A percentile compares a stretch with the other conserved stretches of the same genome.
Conservation (phyloP, 768 basidiomycete genomes). For the Porphyrellus cyaneotinctus region DNA sequence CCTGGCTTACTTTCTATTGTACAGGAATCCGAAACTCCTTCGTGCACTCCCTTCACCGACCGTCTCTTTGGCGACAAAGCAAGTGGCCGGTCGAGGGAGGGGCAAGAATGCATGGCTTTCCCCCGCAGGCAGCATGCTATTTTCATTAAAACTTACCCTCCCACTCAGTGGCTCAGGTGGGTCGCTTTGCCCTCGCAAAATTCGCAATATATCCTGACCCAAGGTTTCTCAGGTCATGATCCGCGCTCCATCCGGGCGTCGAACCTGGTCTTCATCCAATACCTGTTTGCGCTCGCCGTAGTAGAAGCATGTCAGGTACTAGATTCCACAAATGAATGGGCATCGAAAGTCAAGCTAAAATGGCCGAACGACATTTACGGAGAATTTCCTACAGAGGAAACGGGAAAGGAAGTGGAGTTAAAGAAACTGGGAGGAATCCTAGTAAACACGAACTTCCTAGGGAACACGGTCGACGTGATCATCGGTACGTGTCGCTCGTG, state of each 20-base stretch:
- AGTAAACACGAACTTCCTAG: slow-evolving; percentile 82
- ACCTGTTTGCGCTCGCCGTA: slow-evolving; percentile 87
- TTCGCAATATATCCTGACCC: background rate
- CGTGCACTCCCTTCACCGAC: slow-evolving; percentile 67
- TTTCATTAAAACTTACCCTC: slow-evolving; percentile 35
- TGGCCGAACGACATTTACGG: slow-evolving; percentile 98
- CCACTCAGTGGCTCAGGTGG: slow-evolving; percentile 18
- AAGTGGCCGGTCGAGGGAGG: slow-evolving; percentile 84
- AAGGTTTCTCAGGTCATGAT: background rate
- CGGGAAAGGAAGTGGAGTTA: slow-evolving; percentile 32
- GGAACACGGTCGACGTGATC: slow-evolving; percentile 68
- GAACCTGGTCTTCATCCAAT: slow-evolving; percentile 89
- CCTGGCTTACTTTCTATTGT: background rate
- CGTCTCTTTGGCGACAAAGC: slow-evolving; percentile 81
- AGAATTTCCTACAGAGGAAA: slow-evolving; percentile 42
- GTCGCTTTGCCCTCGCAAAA: background rate
- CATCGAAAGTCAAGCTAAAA: slow-evolving; percentile 69
- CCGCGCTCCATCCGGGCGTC: slow-evolving; percentile 29
- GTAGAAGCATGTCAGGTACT: slow-evolving; percentile 68
- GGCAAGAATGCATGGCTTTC: slow-evolving; percentile 92
- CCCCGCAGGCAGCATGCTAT: slow-evolving; percentile 81
- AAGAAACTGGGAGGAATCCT: slow-evolving; percentile 91
- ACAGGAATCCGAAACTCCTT: slow-evolving; percentile 74
- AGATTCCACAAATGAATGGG: slow-evolving; percentile 45
- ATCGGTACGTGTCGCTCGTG: slow-evolving; percentile 55